Base-by-base conservation (phyloP, 2,329 filamentous ascomycete species). In the Ciborinia camelliae region DNA sequence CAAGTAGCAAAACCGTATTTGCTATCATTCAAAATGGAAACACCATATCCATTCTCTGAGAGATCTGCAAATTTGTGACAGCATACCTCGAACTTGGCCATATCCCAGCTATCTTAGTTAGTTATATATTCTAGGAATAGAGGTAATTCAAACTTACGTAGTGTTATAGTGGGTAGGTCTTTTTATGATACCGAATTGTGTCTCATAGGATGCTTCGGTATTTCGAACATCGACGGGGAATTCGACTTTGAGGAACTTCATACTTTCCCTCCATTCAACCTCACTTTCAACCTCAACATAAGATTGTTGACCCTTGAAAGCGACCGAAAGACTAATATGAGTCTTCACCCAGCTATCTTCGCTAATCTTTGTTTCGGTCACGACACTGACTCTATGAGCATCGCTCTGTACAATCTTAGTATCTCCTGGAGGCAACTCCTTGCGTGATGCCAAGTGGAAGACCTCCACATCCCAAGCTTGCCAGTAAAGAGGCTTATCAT, bases 401-500 rank as follows among this genome's bases (percentile, higher is more conserved):
- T 88, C 88, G 63, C 84, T 79, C 73, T 95, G 91, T 45, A 85
- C 80, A 64, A 98, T 88, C 68, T 81, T 83, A 15, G 91, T 92
- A 70, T 86, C 82, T 68, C 85, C 83, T 23, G 87, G 84, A 7
- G 83, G 75, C 18, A 99, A 82, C 75, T 94, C 90, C 75, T 90
- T 85, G 64, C 92, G 87, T 2, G 92, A 95, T 63, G 96, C 87
- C 32, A 98, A 84, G 73, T 99, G 95, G 79, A 89, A 99, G 35
- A 98, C 93, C 77, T 99, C 95, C 7, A 98, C 94, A 76, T 99
- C 94, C 93, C 94, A 97, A 3, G 92, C 93, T 78, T 97, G 91
- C 93, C 92, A 98, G 80, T 96, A 97, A 30, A 97, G 84, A 28
- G 93, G 93, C 79, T 98, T 97, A 79, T 99, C 95, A 74, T 99